Conservation (phyloP, 768 basidiomycete species). For the Dentipellis sp. region DNA sequence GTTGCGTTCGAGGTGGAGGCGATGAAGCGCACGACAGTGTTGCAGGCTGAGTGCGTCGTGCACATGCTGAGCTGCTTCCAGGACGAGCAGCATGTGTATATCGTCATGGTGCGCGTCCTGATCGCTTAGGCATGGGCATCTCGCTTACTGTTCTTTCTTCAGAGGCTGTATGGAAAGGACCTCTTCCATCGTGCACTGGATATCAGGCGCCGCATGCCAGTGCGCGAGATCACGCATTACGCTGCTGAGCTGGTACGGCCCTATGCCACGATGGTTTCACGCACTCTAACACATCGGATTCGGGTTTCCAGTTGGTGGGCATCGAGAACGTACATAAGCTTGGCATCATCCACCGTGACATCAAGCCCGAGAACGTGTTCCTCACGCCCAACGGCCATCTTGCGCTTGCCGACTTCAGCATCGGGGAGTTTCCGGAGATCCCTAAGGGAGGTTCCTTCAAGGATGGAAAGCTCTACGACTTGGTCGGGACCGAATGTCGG, state of each 20-base stretch:
- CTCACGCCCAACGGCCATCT: slow-evolving; percentile 27
- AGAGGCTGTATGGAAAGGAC: background rate
- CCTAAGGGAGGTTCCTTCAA: slow-evolving; percentile 12
- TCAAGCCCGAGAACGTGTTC: slow-evolving; percentile 43
- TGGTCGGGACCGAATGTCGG: slow-evolving; percentile 33
- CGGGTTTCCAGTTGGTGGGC: slow-evolving; percentile 18
- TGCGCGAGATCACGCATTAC: slow-evolving; percentile 3
- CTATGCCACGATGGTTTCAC: background rate
- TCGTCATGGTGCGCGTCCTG: background rate
- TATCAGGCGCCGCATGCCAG: background rate
- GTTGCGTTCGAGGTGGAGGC: background rate
- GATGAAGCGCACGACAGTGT: background rate
- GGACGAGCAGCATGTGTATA: background rate
- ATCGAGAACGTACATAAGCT: slow-evolving; percentile 25
- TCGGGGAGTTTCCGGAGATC: slow-evolving; percentile 14
- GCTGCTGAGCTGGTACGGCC: slow-evolving; percentile 11
- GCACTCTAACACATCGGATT: background rate
- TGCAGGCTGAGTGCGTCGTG: background rate
- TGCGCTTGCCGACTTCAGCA: slow-evolving; percentile 36
- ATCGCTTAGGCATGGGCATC: background rate
- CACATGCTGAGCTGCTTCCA: background rate
- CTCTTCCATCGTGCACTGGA: background rate
- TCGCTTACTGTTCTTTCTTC: too few relatives aligned
- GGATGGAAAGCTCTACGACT: slow-evolving; percentile 35
- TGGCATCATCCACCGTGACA: slow-evolving; percentile 39